Evolutionary conservation across 345 rosid species (phyloP), one percentile per base, ranked within the genome.

Genomic region (Viola odorata): DNA sequence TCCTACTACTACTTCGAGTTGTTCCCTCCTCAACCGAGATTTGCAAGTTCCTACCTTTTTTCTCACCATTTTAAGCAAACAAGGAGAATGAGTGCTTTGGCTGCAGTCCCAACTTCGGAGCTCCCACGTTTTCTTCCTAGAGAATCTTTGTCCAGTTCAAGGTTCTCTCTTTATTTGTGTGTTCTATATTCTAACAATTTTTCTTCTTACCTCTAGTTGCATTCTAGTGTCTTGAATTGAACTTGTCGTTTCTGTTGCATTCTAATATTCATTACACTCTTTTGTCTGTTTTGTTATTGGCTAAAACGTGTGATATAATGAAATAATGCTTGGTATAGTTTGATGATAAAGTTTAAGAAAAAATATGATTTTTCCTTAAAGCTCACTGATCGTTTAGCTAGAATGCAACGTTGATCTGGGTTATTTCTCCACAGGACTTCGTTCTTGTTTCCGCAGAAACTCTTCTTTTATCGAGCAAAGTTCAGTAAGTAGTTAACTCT

Each of bases 351-450:
- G 45, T 3, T 6, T 42, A 42, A 6, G 8, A 3, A 42, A 42
- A 6, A 42, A 1, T 42, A 42, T 42, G 45, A 11, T 42, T 42
- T 42, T 11, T 11, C 32, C 32, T 23, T 23, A 23, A 23, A 42
- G 45, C 7, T 6, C 11, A 42, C 11, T 42, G 11, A 6, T 42
- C 3, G 45, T 42, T 7, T 6, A 42, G 45, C 11, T 47, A 4
- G 11, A n/a, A 47, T 7, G 50, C 12, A 4, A 4, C 11, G 7
- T 47, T 47, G 50, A 5, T 11, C 2, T 47, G 50, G 50, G 50
- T 23, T 49, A 7, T 45, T 15, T 50, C 41, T 62, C 38, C n/a
- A 40, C 65, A 62, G 65, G 65, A 52, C 57, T 62, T 16, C 5
- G 9, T 47, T 47, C 50, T 10, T n/a, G 5, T 2, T 47, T 47